phyloP scores from a whole-genome alignment of 108 stramenopile genomes.

The Phaeodactylum tricornutum region DNA sequence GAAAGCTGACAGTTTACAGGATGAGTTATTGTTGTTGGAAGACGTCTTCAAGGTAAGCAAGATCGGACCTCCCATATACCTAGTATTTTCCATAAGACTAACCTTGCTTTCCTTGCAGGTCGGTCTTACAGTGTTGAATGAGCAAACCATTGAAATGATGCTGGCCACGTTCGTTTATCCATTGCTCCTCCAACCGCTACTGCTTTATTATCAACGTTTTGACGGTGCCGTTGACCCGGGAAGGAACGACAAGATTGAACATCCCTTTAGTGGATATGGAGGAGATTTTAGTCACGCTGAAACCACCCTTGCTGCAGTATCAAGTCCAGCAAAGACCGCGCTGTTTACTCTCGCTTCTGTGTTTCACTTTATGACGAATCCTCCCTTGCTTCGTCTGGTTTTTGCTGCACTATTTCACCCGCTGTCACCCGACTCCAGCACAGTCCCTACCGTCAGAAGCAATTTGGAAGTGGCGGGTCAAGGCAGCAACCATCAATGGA shows the following conservation, averaged over 20 bases:
- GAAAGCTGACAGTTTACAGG: conserved; percentile 59
- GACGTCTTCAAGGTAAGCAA: conserved; percentile 72
- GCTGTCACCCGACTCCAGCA: conserved; percentile 50
- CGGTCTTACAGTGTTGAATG: conserved; percentile 74
- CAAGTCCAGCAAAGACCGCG: conserved; percentile 77
- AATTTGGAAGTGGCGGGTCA: conserved; percentile 42
- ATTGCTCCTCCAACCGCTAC: conserved; percentile 66
- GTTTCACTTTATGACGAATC: conserved; percentile 62
- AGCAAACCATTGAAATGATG: conserved; percentile 86
- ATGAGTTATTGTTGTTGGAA: conserved; percentile 71
- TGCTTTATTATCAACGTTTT: conserved; percentile 52
- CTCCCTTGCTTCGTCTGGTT: conserved; percentile 46
- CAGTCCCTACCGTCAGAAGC: conserved; percentile 43
- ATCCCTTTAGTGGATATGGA: background rate
- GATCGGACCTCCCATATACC: background rate
- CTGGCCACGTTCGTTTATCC: conserved; percentile 85
- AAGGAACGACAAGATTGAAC: background rate
- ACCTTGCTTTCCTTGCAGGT: conserved; percentile 21
- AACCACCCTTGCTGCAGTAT: conserved; percentile 2
- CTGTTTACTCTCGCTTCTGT: conserved; percentile 56
- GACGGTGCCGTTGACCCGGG: background rate
- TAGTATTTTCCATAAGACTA: background rate
- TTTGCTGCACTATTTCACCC: conserved; percentile 75
- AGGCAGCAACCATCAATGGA: conserved; percentile 15
- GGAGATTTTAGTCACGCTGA: background rate